Evolutionary conservation across 768 basidiomycete genomes (phyloP).

Genomic region (Boletus rubescentipes): DNA sequence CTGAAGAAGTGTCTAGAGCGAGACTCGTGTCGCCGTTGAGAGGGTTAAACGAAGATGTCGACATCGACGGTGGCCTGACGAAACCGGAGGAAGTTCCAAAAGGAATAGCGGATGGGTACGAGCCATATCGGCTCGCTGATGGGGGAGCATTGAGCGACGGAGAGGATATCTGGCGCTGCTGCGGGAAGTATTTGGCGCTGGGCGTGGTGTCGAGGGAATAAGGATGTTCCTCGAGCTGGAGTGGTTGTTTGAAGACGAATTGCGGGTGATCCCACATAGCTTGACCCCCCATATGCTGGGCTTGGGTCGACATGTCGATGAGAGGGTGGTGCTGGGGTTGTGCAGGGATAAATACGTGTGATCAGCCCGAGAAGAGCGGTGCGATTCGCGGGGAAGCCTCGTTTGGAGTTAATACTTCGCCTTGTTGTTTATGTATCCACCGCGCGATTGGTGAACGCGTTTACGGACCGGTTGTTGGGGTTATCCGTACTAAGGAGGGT

Average conservation of each 20-base stretch:
- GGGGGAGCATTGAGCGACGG: background rate
- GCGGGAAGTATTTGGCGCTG: slow-evolving; percentile 4
- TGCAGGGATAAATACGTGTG: background rate
- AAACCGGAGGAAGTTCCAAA: slow-evolving; percentile 14
- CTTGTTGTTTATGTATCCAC: slow-evolving; percentile 18
- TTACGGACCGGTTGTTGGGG: slow-evolving; percentile 10
- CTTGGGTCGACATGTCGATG: slow-evolving; percentile 25
- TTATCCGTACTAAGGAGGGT: slow-evolving; percentile 2
- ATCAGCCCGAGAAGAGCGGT: slow-evolving; percentile 5
- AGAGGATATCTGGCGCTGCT: slow-evolving; percentile 10
- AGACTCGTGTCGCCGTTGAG: slow-evolving; percentile 5
- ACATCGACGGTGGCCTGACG: slow-evolving; percentile 8
- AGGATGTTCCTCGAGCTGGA: slow-evolving; percentile 30
- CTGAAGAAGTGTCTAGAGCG: slow-evolving; percentile 13
- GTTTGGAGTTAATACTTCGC: background rate
- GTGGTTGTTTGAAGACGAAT: slow-evolving; percentile 15
- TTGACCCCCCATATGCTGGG: slow-evolving; percentile 9
- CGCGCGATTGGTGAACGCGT: background rate
- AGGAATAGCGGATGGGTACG: slow-evolving; percentile 15
- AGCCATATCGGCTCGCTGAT: slow-evolving; percentile 5
- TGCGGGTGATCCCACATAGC: slow-evolving; percentile 20
- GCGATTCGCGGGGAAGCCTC: background rate
- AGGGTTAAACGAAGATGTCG: slow-evolving; percentile 10
- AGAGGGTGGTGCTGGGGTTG: background rate
- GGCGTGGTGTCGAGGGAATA: slow-evolving; percentile 17